These are phyloP conservation scores for Plasmodium adleri DNA, from an alignment of 169 alveolate species.

Conservation along the genomic window DNA sequence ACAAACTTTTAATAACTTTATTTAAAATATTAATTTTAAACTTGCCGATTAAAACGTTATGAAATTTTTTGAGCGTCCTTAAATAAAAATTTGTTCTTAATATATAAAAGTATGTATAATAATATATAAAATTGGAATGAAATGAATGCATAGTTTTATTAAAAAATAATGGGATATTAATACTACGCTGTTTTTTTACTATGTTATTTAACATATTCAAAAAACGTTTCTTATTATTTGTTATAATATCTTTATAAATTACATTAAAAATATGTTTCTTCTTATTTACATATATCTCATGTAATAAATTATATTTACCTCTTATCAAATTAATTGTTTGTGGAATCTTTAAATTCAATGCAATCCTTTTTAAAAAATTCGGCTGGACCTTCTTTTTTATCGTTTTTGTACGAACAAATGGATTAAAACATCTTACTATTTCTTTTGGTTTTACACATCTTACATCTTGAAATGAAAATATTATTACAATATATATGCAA, in stretches of 20 bases:
- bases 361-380: background rate
- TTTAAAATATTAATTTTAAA: constrained; percentile 18
- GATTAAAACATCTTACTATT: too few species aligned
- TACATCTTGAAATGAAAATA: too few species aligned
- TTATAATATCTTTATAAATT: constrained; percentile 41
- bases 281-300: constrained; percentile 30
- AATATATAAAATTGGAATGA: constrained; percentile 35
- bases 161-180: constrained; percentile 16
- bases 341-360: constrained; percentile 17
- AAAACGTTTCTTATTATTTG: constrained; percentile 23
- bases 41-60: constrained; percentile 18
- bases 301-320: constrained; percentile 2
- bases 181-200: constrained; percentile 41
- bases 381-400: background rate
- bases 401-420: too few species aligned
- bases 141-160: constrained; percentile 26
- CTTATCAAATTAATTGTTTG: constrained; percentile 2
- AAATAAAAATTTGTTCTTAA: constrained; percentile 12
- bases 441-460: too few species aligned
- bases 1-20: background rate
- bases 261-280: constrained; percentile 30
- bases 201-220: constrained; percentile 16
- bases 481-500: too few species aligned
- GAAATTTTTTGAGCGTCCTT: constrained; percentile 7
- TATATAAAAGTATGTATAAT: constrained; percentile 16